Evolutionary conservation across 768 basidiomycete species (phyloP).

Genomic region (Solioccasus polychromus): DNA sequence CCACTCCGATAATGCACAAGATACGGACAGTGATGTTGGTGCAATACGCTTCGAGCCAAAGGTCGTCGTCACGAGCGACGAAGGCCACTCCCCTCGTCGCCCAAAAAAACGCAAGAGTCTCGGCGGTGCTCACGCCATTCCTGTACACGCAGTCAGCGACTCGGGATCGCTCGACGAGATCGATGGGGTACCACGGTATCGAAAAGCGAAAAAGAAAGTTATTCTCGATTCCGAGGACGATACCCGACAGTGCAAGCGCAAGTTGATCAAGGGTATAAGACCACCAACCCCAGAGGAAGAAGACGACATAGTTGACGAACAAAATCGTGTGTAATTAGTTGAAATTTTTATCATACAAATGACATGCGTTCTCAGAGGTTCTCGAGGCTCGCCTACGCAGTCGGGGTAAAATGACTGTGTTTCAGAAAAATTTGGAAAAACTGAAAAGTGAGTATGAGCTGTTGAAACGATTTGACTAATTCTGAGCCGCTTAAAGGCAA

Average conservation of each 20-base stretch:
- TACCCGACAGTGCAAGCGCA: slow-evolving; percentile 34
- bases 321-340: slow-evolving; percentile 45
- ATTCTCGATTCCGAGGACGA: slow-evolving; percentile 37
- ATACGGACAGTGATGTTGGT: slow-evolving; percentile 44
- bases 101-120: slow-evolving; percentile 19
- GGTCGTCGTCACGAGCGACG: slow-evolving; percentile 18
- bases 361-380: slow-evolving; percentile 44
- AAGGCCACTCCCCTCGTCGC: slow-evolving; percentile 25
- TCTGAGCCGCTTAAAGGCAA: slow-evolving; percentile 33
- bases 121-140: slow-evolving; percentile 13
- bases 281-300: slow-evolving; percentile 44
- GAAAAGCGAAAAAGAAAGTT: slow-evolving; percentile 18
- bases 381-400: slow-evolving; percentile 60
- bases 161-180: slow-evolving; percentile 22
- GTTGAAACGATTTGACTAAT: slow-evolving; percentile 1
- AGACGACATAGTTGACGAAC: slow-evolving; percentile 42
- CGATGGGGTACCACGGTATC: slow-evolving; percentile 14
- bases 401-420: slow-evolving; percentile 56
- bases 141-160: slow-evolving; percentile 17
- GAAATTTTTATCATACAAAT: background rate
- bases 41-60: slow-evolving; percentile 50
- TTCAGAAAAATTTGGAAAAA: slow-evolving; percentile 62
- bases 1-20: slow-evolving; percentile 20
- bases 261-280: slow-evolving; percentile 42
- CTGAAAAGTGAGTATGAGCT: slow-evolving; percentile 49